Percentiles rank a stretch among this genome's conserved stretches.
Evolutionary conservation across 2,329 filamentous ascomycete genomes (phyloP).

Genomic region (Emergomyces pasteurianus): DNA sequence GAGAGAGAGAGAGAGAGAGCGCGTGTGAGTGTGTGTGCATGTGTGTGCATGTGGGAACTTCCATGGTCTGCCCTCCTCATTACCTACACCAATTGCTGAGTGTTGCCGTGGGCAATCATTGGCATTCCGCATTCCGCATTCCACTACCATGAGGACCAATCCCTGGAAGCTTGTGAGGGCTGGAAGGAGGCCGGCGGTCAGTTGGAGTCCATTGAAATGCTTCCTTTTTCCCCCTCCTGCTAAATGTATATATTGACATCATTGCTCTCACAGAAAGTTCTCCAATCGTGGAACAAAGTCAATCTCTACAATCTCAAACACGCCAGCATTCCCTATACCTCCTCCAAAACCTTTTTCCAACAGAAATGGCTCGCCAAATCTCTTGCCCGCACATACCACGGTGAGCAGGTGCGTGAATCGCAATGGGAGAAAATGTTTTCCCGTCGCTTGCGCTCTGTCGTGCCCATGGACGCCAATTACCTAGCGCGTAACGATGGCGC

Average conservation of each 20-base stretch:
- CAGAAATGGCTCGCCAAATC: slow-evolving; percentile 96
- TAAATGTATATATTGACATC: not conserved
- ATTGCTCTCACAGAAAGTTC: slow-evolving; percentile 56
- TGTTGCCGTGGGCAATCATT: not conserved
- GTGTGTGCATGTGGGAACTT: too few relatives aligned
- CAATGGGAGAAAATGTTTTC: slow-evolving; percentile 93
- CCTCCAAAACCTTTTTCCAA: slow-evolving; percentile 70
- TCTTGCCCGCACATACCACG: slow-evolving; percentile 74
- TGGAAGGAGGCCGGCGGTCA: not conserved
- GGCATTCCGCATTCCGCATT: not conserved
- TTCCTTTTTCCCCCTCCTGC: not conserved
- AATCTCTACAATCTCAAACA: slow-evolving; percentile 80
- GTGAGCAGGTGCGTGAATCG: slow-evolving; percentile 83
- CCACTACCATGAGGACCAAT: not conserved
- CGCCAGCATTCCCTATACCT: slow-evolving; percentile 35
- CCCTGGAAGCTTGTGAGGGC: not conserved
- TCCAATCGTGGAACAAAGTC: slow-evolving; percentile 95
- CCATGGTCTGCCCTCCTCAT: slow-evolving; percentile 7
- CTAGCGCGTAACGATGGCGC: slow-evolving; percentile 74
- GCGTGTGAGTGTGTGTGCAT: too few relatives aligned
- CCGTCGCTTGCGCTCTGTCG: slow-evolving; percentile 65
- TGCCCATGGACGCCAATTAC: slow-evolving; percentile 71
- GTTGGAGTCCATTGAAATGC: not conserved
- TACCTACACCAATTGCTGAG: not conserved
- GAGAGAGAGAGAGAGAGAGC: slow-evolving; percentile 1